Conservation (phyloP, 805 yeast genomes). For the Wickerhamiella azymoides region DNA sequence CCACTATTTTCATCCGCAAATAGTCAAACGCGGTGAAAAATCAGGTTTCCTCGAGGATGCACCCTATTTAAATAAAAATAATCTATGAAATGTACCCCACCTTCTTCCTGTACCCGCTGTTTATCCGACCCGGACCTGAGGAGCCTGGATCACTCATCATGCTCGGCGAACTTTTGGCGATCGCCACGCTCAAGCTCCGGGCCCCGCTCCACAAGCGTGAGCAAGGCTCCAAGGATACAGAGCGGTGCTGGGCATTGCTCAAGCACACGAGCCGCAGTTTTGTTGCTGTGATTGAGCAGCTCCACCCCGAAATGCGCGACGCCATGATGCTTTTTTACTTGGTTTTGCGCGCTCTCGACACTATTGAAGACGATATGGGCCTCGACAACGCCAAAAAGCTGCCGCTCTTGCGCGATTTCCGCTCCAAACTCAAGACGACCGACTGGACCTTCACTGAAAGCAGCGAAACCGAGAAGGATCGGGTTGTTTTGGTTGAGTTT, state of each 20-base stretch:
- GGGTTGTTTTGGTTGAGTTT: slow-evolving; percentile 69
- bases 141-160: slow-evolving; percentile 1
- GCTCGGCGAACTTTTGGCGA: slow-evolving; percentile 7
- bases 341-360: slow-evolving; percentile 79
- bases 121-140: too few species aligned
- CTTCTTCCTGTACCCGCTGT: too few species aligned
- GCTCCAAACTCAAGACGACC: slow-evolving; percentile 39
- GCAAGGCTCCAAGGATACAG: slow-evolving; percentile 32
- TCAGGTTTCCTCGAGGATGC: too few species aligned
- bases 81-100: too few species aligned
- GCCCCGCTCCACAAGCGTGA: slow-evolving; percentile 37
- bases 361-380: slow-evolving; percentile 93
- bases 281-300: slow-evolving; percentile 82
- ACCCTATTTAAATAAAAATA: too few species aligned
- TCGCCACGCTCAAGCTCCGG: slow-evolving; percentile 4
- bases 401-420: slow-evolving; percentile 55
- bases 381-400: slow-evolving; percentile 57
- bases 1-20: too few species aligned
- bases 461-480: slow-evolving; percentile 66
- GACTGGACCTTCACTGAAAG: slow-evolving; percentile 72
- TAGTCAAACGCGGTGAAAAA: too few species aligned
- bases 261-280: slow-evolving; percentile 74
- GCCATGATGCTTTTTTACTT: slow-evolving; percentile 72
- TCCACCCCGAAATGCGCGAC: slow-evolving; percentile 77
- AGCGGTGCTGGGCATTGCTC: slow-evolving; percentile 55